phyloP scores from a whole-genome alignment of 768 basidiomycete genomes.

The Multifurca ochricompacta region DNA sequence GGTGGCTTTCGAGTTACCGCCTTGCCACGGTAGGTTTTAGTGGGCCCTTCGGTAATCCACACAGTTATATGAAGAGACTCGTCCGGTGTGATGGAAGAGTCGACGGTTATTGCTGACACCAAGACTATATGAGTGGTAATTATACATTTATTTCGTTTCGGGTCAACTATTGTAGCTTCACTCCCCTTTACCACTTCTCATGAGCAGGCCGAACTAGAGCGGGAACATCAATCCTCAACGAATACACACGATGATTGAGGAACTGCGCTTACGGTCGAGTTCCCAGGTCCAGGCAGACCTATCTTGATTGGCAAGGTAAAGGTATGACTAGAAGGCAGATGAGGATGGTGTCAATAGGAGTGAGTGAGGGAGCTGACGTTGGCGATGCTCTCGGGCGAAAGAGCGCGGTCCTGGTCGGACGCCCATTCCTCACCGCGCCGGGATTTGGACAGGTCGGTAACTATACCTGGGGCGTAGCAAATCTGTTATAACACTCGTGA shows the following conservation, averaged over 20 bases:
- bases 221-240: background rate
- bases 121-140: background rate
- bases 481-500: background rate
- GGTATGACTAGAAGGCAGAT: conserved; percentile 41
- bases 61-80: no score
- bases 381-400: conserved; percentile 64
- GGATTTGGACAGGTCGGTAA: background rate
- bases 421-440: conserved; percentile 30
- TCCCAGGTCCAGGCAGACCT: conserved; percentile 75
- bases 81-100: background rate
- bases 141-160: background rate
- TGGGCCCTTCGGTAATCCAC: background rate
- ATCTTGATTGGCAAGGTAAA: conserved; percentile 61
- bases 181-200: conserved; percentile 40
- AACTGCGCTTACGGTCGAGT: conserved; percentile 60
- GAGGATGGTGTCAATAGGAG: background rate
- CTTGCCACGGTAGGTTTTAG: no score
- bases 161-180: background rate
- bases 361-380: conserved; percentile 33
- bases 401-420: conserved; percentile 37
- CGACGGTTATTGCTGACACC: background rate
- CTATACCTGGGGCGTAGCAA: conserved; percentile 24
- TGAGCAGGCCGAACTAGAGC: conserved; percentile 43
- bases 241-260: background rate
- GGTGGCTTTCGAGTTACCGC: background rate